Evolutionary conservation across 306 rosid genomes (phyloP), one percentile per base, ranked within the genome.

Genomic region (Ceratonia siliqua): DNA sequence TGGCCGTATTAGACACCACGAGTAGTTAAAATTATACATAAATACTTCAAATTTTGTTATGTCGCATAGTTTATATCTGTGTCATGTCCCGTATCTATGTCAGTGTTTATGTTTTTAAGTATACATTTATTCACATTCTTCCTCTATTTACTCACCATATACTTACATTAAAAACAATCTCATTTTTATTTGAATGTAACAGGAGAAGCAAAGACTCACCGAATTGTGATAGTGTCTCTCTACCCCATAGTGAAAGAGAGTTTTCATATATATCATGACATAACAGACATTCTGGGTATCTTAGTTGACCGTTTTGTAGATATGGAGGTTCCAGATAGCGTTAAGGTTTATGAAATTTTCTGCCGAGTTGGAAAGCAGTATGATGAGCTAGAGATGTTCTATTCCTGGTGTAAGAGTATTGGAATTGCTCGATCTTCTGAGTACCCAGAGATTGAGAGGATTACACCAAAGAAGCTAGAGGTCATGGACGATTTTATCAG

Each of bases 361-460:
- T 82, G 89, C 69, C 93, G 96, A 5, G 82, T 90, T 0, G 91
- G 93, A 2, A 90, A 95, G 72, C 98, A 92, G 54, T 95, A 71
- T 39, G 96, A 95, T n/a, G 98, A 92, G 73, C 82, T 95, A n/a
- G 97, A 92, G 21, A 8, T 56, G 49, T 89, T 92, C 85, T 87
- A 89, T 42, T 7, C 53, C 64, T 95, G 98, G 99, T 70, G 90
- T 76, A 92, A 72, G 82, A 81, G 12, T 9, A 80, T 74, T 50
- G 98, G 96, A 18, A 68, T 95, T 10, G 91, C 90, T 2, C 95
- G 98, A 42, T 84, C 96, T 24, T 85, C 98, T 0, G 98, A 95
- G 76, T 95, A 89, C 53, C 99, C 99, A 0, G 93, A 89, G 13
- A 68, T 92, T 5, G 99, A 95, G 46, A 92, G 49, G 78, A 84